Conservation (phyloP, 345 rosid genomes). For the Noccaea caerulescens region DNA sequence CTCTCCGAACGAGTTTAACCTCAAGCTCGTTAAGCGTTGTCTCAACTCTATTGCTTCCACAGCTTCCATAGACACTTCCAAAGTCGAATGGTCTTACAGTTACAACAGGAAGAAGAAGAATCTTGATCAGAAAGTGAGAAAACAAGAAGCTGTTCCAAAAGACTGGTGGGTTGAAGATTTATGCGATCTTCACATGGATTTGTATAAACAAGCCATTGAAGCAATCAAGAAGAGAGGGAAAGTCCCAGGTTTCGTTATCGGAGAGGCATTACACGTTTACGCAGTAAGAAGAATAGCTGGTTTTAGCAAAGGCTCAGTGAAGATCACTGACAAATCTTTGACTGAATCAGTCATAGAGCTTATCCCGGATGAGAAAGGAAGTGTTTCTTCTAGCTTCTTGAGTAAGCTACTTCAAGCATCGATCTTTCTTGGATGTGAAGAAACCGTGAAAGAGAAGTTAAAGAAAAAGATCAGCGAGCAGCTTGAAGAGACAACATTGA, state of each 20-base stretch:
- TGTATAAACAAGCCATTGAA: conserved; percentile 51
- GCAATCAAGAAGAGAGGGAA: conserved; percentile 46
- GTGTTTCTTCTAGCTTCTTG: conserved; percentile 61
- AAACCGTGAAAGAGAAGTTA: conserved; percentile 53
- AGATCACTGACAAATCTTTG: conserved; percentile 51
- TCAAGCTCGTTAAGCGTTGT: conserved; percentile 34
- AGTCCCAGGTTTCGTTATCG: conserved; percentile 42
- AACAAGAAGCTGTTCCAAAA: conserved; percentile 49
- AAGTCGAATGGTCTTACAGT: conserved; percentile 57
- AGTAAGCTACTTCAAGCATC: conserved; percentile 57
- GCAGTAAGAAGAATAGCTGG: conserved; percentile 59
- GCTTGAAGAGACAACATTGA: conserved; percentile 56
- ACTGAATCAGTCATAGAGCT: conserved; percentile 59
- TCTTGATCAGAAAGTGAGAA: conserved; percentile 45
- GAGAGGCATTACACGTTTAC: conserved; percentile 57
- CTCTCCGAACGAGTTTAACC: conserved; percentile 14
- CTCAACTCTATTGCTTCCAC: conserved; percentile 52
- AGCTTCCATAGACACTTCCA: conserved; percentile 52
- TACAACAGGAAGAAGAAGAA: conserved; percentile 55
- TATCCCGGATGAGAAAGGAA: conserved; percentile 57
- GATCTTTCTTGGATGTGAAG: conserved; percentile 54
- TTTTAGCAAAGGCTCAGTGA: conserved; percentile 55
- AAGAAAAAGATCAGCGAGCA: conserved; percentile 55
- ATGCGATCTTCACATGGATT: conserved; percentile 53
- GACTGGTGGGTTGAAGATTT: conserved; percentile 70